phyloP scores from a whole-genome alignment of 2,329 filamentous ascomycete species.

The Paracorniculantispora psalliotae region DNA sequence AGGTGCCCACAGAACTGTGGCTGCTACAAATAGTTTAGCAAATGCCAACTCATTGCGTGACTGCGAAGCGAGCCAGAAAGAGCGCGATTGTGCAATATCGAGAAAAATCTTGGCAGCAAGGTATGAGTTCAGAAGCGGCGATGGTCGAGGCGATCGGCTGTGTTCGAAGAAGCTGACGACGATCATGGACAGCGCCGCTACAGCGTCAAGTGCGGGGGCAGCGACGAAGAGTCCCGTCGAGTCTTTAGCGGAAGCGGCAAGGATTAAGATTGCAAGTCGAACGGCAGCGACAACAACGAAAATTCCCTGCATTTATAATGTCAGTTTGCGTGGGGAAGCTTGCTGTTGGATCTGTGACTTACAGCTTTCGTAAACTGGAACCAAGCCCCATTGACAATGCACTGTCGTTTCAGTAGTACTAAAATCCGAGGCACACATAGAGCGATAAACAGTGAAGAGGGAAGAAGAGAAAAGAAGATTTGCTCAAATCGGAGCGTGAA shows the following conservation, averaged over 20 bases:
- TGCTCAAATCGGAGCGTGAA: conserved; percentile 47
- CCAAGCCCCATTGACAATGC: conserved; percentile 29
- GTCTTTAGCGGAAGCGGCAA: not conserved
- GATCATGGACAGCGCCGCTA: not conserved
- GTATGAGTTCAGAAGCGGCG: not conserved
- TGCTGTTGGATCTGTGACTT: conserved; percentile 11
- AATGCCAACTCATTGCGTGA: not conserved
- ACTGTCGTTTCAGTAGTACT: conserved; percentile 26
- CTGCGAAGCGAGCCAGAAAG: conserved; percentile 26
- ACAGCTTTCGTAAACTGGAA: conserved; percentile 30
- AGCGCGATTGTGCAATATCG: conserved; percentile 20
- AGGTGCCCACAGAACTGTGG: conserved; percentile 27
- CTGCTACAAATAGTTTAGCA: conserved; percentile 23
- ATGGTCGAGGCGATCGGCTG: not conserved
- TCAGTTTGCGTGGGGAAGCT: not conserved
- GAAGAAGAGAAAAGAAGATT: conserved; percentile 40
- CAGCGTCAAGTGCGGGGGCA: not conserved
- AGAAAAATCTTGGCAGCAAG: not conserved
- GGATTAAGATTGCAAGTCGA: not conserved
- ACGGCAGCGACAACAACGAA: not conserved
- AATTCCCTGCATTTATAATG: not conserved
- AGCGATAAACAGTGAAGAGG: conserved; percentile 34
- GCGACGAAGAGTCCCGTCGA: not conserved
- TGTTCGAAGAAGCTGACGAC: not conserved
- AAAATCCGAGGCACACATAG: conserved; percentile 29